phyloP scores from a whole-genome alignment of 2,329 filamentous ascomycete species.

The Colletotrichum sublineola region DNA sequence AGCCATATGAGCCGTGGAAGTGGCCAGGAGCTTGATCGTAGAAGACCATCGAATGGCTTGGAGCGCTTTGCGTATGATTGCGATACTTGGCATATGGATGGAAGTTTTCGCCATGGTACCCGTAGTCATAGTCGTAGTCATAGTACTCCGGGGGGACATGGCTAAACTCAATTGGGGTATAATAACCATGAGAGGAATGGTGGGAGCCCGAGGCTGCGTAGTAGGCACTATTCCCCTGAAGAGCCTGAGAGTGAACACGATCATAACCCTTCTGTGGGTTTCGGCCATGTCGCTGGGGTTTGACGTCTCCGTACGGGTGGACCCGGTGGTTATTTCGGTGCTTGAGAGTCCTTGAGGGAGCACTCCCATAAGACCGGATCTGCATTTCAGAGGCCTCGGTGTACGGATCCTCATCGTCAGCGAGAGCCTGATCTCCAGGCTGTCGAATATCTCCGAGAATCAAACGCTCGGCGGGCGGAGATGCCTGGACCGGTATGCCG shows the following conservation, averaged over 20 bases:
- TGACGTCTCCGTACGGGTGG: constrained; percentile 3
- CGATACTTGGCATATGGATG: not conserved
- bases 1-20: not conserved
- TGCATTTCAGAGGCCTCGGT: not conserved
- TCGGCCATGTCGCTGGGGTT: not conserved
- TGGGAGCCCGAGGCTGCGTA: not conserved
- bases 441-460: not conserved
- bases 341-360: not conserved
- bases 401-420: not conserved
- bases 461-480: not conserved
- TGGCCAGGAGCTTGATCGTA: not conserved
- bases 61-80: not conserved
- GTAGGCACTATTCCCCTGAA: not conserved
- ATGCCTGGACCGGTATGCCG: not conserved
- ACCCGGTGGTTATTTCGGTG: not conserved
- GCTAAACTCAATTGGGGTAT: too few relatives aligned
- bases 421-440: not conserved
- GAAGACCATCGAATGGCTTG: not conserved
- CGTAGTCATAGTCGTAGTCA: not conserved
- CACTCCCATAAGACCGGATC: not conserved
- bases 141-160: not conserved
- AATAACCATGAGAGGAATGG: not conserved
- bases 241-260: not conserved
- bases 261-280: not conserved
- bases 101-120: not conserved